Evolutionary conservation across 1,139 yeast genomes (phyloP).

Genomic region (Fermentozyma sake): DNA sequence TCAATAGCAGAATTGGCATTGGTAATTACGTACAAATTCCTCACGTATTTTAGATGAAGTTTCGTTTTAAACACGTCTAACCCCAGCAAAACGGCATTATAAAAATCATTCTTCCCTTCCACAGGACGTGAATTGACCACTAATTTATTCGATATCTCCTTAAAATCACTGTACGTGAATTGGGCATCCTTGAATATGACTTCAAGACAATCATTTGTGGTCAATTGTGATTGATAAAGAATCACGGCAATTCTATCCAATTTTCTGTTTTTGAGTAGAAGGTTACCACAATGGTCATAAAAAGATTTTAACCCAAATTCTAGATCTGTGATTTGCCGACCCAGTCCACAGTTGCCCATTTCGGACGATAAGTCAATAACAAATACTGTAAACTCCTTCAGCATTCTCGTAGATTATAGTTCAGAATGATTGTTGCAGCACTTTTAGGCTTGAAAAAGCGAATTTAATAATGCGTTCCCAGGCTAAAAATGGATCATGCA

Average conservation of each 20-base stretch:
- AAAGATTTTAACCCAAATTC: constrained; percentile 13
- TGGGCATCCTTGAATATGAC: constrained; percentile 22
- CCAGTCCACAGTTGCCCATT: constrained; percentile 26
- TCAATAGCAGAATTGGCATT: constrained; percentile 24
- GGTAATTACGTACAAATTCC: constrained; percentile 47
- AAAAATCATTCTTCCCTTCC: constrained; percentile 18
- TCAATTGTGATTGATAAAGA: constrained; percentile 3
- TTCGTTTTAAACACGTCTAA: constrained; percentile 29
- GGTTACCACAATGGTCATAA: constrained; percentile 39
- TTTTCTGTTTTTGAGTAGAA: constrained; percentile 49
- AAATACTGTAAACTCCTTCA: constrained; percentile 40
- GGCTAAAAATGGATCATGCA: too few species aligned
- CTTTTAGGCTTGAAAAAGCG: too few species aligned
- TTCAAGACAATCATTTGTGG: constrained; percentile 10
- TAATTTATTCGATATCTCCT: constrained; percentile 4
- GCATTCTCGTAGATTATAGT: too few species aligned
- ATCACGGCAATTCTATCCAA: constrained; percentile 52
- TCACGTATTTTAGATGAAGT: constrained; percentile 22
- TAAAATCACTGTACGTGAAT: constrained; percentile 17
- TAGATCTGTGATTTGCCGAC: neutral
- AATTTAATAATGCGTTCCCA: too few species aligned
- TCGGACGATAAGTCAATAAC: constrained; percentile 47
- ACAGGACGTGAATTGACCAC: constrained; percentile 16
- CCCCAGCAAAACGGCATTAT: constrained; percentile 27
- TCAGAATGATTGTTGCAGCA: too few species aligned